These are phyloP conservation scores for Sporormia fimetaria DNA, from an alignment of 495 filamentous ascomycete genomes.

Conservation along the genomic window DNA sequence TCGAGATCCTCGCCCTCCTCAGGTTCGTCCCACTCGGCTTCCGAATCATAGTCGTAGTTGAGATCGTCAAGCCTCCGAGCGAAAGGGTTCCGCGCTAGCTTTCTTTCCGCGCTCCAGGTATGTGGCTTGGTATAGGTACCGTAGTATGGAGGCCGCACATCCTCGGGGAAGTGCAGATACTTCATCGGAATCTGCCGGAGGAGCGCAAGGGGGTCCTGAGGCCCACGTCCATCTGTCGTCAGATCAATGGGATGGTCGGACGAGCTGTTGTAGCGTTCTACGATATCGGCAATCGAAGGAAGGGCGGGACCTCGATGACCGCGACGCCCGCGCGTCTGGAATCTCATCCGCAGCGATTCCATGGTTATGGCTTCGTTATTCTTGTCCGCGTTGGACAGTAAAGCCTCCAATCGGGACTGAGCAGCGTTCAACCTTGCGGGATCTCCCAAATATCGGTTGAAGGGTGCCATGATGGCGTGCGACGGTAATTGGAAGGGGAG, in stretches of 20 bases:
- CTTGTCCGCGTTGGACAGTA: slow-evolving; percentile 1
- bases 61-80: slow-evolving; percentile 49
- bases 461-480: slow-evolving; percentile 25
- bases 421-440: slow-evolving; percentile 8
- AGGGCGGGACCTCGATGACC: slow-evolving; percentile 39
- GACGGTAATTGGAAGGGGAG: slow-evolving; percentile 55
- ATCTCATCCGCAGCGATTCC: slow-evolving; percentile 19
- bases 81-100: slow-evolving; percentile 61
- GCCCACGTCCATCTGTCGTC: slow-evolving; percentile 29
- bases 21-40: slow-evolving; percentile 84
- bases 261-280: slow-evolving; percentile 36
- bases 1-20: slow-evolving; percentile 70
- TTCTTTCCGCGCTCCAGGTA: slow-evolving; percentile 39
- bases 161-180: slow-evolving; percentile 68
- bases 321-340: slow-evolving; percentile 31
- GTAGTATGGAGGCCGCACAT: slow-evolving; percentile 81
- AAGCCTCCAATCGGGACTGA: slow-evolving; percentile 9
- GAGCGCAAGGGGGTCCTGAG: slow-evolving; percentile 37
- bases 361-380: not conserved
- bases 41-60: slow-evolving; percentile 95
- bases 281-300: slow-evolving; percentile 54
- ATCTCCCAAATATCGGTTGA: slow-evolving; percentile 18
- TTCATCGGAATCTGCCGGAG: slow-evolving; percentile 61
- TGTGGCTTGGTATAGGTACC: slow-evolving; percentile 63
- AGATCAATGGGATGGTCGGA: slow-evolving; percentile 37